A percentile compares a stretch with the other conserved stretches of the same genome.
These are phyloP conservation scores for Ceratocystiopsis sp. DNA, from an alignment of 2,329 filamentous ascomycete species.

Conservation along the genomic window DNA sequence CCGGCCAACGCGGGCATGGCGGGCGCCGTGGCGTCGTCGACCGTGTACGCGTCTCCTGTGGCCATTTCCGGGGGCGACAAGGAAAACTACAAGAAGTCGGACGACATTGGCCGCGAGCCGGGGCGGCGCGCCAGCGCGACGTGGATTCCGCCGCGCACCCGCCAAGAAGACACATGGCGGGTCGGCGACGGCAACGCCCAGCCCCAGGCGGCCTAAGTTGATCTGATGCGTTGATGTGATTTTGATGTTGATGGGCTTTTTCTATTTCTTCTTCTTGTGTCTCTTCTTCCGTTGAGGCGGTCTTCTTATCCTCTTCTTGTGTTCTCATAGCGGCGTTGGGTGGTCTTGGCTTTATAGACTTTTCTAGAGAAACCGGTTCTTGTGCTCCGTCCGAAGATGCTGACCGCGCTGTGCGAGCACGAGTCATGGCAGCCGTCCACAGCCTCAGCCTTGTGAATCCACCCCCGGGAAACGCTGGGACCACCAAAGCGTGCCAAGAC, in stretches of 20 bases:
- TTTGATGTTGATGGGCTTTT: background rate
- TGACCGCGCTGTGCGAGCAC: too few relatives aligned
- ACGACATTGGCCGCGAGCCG: conserved; percentile 25
- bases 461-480: too few relatives aligned
- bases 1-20: background rate
- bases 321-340: too few relatives aligned
- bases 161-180: conserved; percentile 71
- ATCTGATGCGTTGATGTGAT: background rate
- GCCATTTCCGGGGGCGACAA: background rate
- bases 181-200: conserved; percentile 17
- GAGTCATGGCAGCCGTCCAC: too few relatives aligned
- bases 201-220: conserved; percentile 2
- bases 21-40: background rate
- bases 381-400: too few relatives aligned
- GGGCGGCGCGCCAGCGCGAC: conserved; percentile 28
- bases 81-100: conserved; percentile 39
- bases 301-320: too few relatives aligned
- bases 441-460: too few relatives aligned
- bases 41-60: background rate
- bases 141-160: conserved; percentile 69
- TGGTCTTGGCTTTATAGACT: too few relatives aligned
- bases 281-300: background rate
- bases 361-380: too few relatives aligned
- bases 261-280: background rate
- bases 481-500: too few relatives aligned